Base-by-base conservation (phyloP, 106 monocot species). In the Hemerocallis citrina region DNA sequence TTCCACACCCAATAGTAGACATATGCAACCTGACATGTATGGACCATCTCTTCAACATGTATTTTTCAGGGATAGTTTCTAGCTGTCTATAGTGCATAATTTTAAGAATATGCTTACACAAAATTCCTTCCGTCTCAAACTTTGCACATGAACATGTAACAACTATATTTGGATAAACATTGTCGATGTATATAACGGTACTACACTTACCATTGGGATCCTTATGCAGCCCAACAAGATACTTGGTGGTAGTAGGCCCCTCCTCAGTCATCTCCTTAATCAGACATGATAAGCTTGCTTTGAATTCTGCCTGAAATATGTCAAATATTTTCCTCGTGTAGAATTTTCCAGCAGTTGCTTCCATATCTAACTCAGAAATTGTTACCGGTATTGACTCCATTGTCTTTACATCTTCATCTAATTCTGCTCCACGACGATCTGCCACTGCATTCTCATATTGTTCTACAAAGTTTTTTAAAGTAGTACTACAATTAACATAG, bases 401-500 rank as follows among this genome's bases (percentile, higher is more conserved):
- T 33, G 48, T 65, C 6, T 33, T 40, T 5, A 65, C 19, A 52
- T 71, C 71, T 21, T 65, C 76, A 23, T 71, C 44, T 21, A 28
- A 12, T 42, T 77, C 76, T 28, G 42, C 65, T n/a, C 58, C 65
- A 30, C 40, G 35, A 23, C 34, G 64, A 38, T 14, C 10, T 22
- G 48, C 64, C 7, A 42, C 6, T 23, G 24, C 35, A 13, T 41
- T 25, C 29, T 72, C 71, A 14, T 72, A 71, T 44, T 77, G 58
- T 17, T 54, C 37, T 7, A 72, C 32, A 34, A 77, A 77, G 16
- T 43, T 51, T 48, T 61, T 60, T 5, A 72, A 7, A 9, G 59
- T 36, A n/a, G 77, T 72, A 34, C 34, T 65, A 4, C 65, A 48
- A 17, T 15, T 61, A 5, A 77, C 15, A 40, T 30, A 66, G 14